phyloP scores from a whole-genome alignment of 2,329 filamentous ascomycete species.

The Venturia oleaginea region DNA sequence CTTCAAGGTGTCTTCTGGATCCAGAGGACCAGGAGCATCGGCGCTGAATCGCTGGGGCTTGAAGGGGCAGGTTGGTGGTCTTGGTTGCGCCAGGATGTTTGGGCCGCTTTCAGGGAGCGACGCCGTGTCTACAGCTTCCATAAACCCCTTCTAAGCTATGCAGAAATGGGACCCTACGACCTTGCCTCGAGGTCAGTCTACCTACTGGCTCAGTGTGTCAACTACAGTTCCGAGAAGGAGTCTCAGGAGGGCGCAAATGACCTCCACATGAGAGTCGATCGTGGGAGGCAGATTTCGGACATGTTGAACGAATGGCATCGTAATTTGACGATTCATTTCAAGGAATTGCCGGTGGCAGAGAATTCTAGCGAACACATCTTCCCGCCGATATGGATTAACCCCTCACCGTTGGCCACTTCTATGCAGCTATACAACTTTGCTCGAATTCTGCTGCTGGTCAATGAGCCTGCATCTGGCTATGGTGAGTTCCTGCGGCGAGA shows the following conservation, averaged over 20 bases:
- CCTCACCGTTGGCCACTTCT: conserved; percentile 35
- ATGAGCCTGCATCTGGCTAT: conserved; percentile 44
- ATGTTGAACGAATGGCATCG: conserved; percentile 43
- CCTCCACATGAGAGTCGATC: conserved; percentile 35
- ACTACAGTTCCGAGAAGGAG: conserved; percentile 48
- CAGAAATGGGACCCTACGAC: conserved; percentile 42
- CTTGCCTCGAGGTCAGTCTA: conserved; percentile 46
- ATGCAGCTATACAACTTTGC: conserved; percentile 46
- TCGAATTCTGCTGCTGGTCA: conserved; percentile 43
- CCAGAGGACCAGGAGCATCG: conserved; percentile 51
- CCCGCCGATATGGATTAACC: conserved; percentile 44
- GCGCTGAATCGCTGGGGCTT: conserved; percentile 49
- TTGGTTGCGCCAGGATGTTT: conserved; percentile 57
- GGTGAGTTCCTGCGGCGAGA: conserved; percentile 39
- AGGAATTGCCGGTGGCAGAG: conserved; percentile 29
- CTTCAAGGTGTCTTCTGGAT: conserved; percentile 59
- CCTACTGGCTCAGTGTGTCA: conserved; percentile 47
- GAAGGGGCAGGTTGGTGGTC: conserved; percentile 55
- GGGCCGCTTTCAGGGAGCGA: conserved; percentile 53
- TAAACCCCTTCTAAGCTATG: conserved; percentile 42
- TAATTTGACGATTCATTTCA: conserved; percentile 36
- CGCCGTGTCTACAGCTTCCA: conserved; percentile 50
- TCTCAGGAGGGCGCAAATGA: conserved; percentile 33
- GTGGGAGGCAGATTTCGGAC: conserved; percentile 37
- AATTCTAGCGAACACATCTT: conserved; percentile 27